Percentiles rank a stretch among this genome's conserved stretches.
Evolutionary conservation across 31 red algal genomes (phyloP).

Genomic region (Bonnemaisonia californica): DNA sequence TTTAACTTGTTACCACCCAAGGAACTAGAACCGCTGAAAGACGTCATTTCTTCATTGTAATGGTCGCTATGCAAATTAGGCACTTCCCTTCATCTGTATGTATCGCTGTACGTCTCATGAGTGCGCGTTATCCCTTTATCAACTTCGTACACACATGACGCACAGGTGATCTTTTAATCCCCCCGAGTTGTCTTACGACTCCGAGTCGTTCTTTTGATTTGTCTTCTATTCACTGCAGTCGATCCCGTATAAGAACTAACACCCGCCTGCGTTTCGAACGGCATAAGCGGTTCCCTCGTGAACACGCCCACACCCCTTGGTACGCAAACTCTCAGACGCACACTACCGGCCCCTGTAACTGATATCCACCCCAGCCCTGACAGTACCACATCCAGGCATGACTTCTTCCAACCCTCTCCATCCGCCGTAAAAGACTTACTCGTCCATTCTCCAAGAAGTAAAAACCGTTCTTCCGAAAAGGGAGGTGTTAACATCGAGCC

Average conservation of each 20-base stretch:
- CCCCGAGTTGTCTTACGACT: background rate
- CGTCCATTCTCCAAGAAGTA: slow-evolving; percentile 67
- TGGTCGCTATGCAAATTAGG: background rate
- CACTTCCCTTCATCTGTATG: background rate
- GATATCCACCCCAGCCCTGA: slow-evolving; percentile 92
- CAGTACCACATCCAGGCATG: slow-evolving; percentile 77
- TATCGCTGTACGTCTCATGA: no score
- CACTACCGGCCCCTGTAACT: slow-evolving; percentile 71
- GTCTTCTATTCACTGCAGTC: slow-evolving; percentile 55
- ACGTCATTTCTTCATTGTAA: slow-evolving; percentile 70
- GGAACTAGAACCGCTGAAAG: slow-evolving; percentile 91
- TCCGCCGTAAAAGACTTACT: slow-evolving; percentile 58
- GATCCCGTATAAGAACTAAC: slow-evolving; percentile 72
- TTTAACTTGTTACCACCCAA: slow-evolving; percentile 84
- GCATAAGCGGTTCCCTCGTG: slow-evolving; percentile 88
- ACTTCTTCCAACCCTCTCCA: slow-evolving; percentile 76
- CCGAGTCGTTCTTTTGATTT: background rate
- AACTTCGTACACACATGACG: no score
- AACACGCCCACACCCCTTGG: slow-evolving; percentile 82
- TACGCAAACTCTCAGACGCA: slow-evolving; percentile 62
- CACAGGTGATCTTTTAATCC: no score
- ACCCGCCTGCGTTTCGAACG: slow-evolving; percentile 72
- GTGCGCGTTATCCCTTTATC: no score
- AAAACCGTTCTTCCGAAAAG: slow-evolving; percentile 51
- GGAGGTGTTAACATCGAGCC: slow-evolving; percentile 70